Evolutionary conservation across 495 filamentous ascomycete species (phyloP), one percentile per base, ranked within the genome.

Genomic region (Jackrogersella minutella): DNA sequence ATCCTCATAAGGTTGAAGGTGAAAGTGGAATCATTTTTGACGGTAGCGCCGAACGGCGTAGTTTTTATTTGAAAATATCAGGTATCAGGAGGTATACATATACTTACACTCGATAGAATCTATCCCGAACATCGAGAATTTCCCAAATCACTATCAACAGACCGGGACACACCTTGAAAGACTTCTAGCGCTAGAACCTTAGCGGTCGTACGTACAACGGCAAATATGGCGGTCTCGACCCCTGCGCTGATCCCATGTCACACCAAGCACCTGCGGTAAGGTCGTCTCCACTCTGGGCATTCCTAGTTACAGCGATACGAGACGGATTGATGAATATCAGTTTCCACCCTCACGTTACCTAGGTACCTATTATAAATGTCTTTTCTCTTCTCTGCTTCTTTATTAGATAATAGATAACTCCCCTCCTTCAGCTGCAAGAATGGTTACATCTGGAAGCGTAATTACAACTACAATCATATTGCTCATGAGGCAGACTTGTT

Each of bases 31-130:
- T 57, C 50, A 56, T 56, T 30, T 33, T 52, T 52, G 33, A 43
- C 33, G 52, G 39, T 68, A 67, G 64, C 40, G 53, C 39, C 52
- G 52, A 46, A 41, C 44, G n/a, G 43, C 28, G 44, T 17, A 22
- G 31, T 53, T 53, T 46, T 58, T 62, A 63, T 62, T 62, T 54
- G n/a, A n/a, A n/a, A n/a, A n/a, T n/a, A n/a, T n/a, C n/a, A n/a
- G n/a, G n/a, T n/a, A n/a, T n/a, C n/a, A n/a, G n/a, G n/a, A n/a
- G n/a, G n/a, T n/a, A n/a, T n/a, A n/a, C n/a, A n/a, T n/a, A n/a
- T n/a, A n/a, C n/a, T n/a, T n/a, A n/a, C n/a, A n/a, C n/a, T n/a
- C n/a, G n/a, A n/a, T n/a, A n/a, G n/a, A n/a, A n/a, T n/a, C n/a
- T n/a, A n/a, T n/a, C n/a, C n/a, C n/a, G n/a, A 26, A 30, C 30